Evolutionary conservation across 805 yeast genomes (phyloP).

Genomic region (Kluyveromyces siamensis): DNA sequence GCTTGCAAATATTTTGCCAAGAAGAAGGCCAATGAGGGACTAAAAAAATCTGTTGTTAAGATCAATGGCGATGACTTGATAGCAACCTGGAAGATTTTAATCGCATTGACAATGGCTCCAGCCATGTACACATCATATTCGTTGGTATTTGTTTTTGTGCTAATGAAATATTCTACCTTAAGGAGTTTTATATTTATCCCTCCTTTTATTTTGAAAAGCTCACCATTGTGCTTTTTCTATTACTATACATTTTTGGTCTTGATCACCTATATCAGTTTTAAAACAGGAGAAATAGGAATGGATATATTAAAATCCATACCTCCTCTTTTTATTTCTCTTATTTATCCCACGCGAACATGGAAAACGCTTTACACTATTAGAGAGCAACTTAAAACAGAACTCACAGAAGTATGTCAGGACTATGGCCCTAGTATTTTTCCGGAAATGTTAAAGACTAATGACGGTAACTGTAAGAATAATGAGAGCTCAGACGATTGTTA

Average conservation of each 20-base stretch:
- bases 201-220: slow-evolving; percentile 14
- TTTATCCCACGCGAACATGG: slow-evolving; percentile 35
- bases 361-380: slow-evolving; percentile 51
- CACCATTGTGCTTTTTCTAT: slow-evolving; percentile 30
- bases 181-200: slow-evolving; percentile 28
- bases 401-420: slow-evolving; percentile 71
- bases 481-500: slow-evolving; percentile 4
- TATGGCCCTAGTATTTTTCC: slow-evolving; percentile 85
- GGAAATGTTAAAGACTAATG: slow-evolving; percentile 48
- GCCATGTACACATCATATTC: slow-evolving; percentile 73
- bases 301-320: slow-evolving; percentile 73
- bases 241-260: slow-evolving; percentile 51
- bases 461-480: slow-evolving; percentile 1
- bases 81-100: slow-evolving; percentile 92
- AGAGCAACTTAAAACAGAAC: slow-evolving; percentile 51
- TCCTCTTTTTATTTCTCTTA: slow-evolving; percentile 47
- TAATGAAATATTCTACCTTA: slow-evolving; percentile 20
- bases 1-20: slow-evolving; percentile 62
- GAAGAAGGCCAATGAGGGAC: slow-evolving; percentile 65
- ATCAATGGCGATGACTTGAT: slow-evolving; percentile 83
- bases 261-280: slow-evolving; percentile 79
- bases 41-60: slow-evolving; percentile 86
- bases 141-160: slow-evolving; percentile 27
- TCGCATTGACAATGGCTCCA: slow-evolving; percentile 80
- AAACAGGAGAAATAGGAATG: slow-evolving; percentile 86